A percentile compares a stretch with the other conserved stretches of the same genome.
phyloP scores from a whole-genome alignment of 192 early-diverging fungal species.

The Coemansia erecta region DNA sequence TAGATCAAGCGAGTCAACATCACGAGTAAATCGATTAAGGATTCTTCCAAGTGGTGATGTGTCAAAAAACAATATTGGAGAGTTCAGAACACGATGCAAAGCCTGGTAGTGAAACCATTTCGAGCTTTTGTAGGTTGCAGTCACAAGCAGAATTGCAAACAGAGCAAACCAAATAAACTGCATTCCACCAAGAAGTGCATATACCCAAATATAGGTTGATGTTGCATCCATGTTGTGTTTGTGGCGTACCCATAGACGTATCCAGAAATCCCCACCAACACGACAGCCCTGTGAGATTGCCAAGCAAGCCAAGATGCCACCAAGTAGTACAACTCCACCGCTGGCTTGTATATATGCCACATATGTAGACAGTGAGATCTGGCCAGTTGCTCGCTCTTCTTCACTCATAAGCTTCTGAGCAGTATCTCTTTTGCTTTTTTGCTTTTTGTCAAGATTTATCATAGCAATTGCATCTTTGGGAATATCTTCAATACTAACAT shows the following conservation, averaged over 20 bases:
- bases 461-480: background rate
- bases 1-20: constrained; percentile 61
- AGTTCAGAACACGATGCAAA: constrained; percentile 67
- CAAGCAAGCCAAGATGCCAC: constrained; percentile 25
- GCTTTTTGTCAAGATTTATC: constrained; percentile 7
- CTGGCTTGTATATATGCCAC: constrained; percentile 56
- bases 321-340: constrained; percentile 22
- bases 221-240: constrained; percentile 13
- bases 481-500: background rate
- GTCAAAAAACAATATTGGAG: constrained; percentile 74
- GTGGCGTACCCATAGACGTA: constrained; percentile 61
- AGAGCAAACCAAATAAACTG: constrained; percentile 53
- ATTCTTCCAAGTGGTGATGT: constrained; percentile 72
- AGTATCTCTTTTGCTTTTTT: background rate
- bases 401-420: constrained; percentile 65
- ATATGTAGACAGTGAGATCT: constrained; percentile 59
- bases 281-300: constrained; percentile 32
- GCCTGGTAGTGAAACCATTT: constrained; percentile 67
- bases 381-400: constrained; percentile 78
- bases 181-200: constrained; percentile 61
- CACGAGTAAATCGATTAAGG: constrained; percentile 72
- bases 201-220: constrained; percentile 63
- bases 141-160: constrained; percentile 26
- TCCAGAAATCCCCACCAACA: constrained; percentile 60
- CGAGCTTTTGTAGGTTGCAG: constrained; percentile 48